Evolutionary conservation across 148 eudicot species (phyloP).

Genomic region (Rhododendron vialii): DNA sequence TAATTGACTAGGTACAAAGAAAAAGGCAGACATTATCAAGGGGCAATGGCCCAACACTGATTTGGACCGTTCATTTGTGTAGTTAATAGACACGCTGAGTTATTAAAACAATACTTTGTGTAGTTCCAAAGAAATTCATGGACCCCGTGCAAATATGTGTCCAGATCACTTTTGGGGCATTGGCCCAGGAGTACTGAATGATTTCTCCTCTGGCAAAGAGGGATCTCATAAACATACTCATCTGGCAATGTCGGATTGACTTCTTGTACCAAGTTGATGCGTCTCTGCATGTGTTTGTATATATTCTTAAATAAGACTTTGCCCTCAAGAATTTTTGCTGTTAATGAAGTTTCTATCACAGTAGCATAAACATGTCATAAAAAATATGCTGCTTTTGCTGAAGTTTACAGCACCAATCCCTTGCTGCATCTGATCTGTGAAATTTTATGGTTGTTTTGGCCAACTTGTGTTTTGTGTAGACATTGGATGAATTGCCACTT

Average conservation of each 20-base stretch:
- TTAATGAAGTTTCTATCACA: neutral
- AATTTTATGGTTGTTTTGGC: neutral
- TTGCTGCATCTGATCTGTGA: neutral
- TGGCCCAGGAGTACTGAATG: neutral
- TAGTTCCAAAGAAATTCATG: neutral
- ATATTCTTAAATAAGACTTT: neutral
- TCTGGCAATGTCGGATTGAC: neutral
- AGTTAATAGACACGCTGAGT: neutral
- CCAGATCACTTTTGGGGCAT: neutral
- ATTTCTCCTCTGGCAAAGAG: neutral
- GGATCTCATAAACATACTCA: neutral
- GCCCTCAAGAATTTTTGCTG: neutral
- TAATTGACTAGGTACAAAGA: neutral
- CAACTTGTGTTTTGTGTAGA: conserved; percentile 25
- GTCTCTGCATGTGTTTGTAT: neutral
- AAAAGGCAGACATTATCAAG: neutral
- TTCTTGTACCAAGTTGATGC: neutral
- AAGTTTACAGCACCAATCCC: neutral
- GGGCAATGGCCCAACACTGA: neutral
- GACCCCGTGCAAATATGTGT: neutral
- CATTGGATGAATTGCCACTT: conserved; percentile 82
- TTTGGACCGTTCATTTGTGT: neutral
- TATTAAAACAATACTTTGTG: neutral
- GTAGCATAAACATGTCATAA: neutral
- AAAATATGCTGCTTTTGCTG: neutral